These are phyloP conservation scores for Massospora cicadina DNA, from an alignment of 371 early-diverging fungal species.

Conservation along the genomic window DNA sequence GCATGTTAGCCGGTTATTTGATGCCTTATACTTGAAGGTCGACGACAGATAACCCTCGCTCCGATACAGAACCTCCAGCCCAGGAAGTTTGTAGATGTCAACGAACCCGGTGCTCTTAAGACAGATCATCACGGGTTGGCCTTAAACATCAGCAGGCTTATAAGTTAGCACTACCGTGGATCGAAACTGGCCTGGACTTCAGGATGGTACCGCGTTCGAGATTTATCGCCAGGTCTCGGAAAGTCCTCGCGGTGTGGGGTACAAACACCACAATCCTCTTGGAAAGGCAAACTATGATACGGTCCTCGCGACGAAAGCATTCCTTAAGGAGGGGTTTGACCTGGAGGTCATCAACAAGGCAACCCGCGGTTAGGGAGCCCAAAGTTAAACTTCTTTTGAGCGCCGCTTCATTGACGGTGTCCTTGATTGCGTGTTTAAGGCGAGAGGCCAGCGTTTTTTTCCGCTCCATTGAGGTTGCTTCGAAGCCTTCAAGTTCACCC, in stretches of 20 bases:
- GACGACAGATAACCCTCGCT: not conserved
- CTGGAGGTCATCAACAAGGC: too few relatives aligned
- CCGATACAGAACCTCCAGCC: not conserved
- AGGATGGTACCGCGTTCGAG: not conserved
- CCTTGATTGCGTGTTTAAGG: too few relatives aligned
- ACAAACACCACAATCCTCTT: not conserved
- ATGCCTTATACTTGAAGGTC: not conserved
- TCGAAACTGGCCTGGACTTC: not conserved
- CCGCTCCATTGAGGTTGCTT: too few relatives aligned
- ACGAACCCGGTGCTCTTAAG: not conserved
- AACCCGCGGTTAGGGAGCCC: too few relatives aligned
- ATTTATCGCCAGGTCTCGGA: not conserved
- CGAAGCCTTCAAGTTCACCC: too few relatives aligned
- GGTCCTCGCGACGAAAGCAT: not conserved
- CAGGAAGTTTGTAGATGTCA: slow-evolving; percentile 2
- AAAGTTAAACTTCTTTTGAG: too few relatives aligned
- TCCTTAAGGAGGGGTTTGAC: not conserved
- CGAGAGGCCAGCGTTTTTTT: too few relatives aligned
- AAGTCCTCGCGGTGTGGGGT: not conserved
- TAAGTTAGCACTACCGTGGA: not conserved
- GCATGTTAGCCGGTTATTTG: not conserved
- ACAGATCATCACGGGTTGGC: not conserved
- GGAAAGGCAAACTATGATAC: not conserved
- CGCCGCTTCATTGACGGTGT: too few relatives aligned
- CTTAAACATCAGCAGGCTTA: not conserved